Conservation (phyloP, 1,139 yeast species). For the Blastobotrys apis region DNA sequence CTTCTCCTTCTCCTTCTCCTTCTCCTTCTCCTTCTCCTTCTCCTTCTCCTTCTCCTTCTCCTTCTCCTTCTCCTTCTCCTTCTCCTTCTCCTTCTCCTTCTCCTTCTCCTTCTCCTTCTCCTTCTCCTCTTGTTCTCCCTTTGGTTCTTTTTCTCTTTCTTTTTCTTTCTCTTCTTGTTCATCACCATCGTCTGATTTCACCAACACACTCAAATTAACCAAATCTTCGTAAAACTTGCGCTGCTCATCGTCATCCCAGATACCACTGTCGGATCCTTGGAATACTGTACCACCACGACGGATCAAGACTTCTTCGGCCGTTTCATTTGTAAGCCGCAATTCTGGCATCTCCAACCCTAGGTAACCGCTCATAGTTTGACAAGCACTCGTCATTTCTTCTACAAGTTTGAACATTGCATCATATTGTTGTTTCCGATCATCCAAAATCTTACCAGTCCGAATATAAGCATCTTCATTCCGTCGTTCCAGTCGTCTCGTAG, state of each 20-base stretch:
- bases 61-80: conserved; percentile 3
- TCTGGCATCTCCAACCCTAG: conserved; percentile 38
- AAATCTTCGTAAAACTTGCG: conserved; percentile 55
- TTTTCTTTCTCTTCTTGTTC: conserved; percentile 20
- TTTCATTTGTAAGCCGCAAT: conserved; percentile 26
- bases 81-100: conserved; percentile 15
- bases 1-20: conserved; percentile 13
- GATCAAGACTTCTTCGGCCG: conserved; percentile 26
- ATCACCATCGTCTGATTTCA: conserved; percentile 25
- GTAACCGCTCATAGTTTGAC: conserved; percentile 46
- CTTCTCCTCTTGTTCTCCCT: conserved; percentile 12
- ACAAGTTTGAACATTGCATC: conserved; percentile 40
- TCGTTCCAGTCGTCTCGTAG: conserved; percentile 37
- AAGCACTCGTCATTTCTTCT: conserved; percentile 45
- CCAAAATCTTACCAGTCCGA: conserved; percentile 60
- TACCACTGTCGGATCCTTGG: conserved; percentile 32
- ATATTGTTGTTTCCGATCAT: conserved; percentile 46
- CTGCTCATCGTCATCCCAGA: conserved; percentile 69
- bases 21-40: conserved; percentile 3
- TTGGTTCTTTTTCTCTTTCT: conserved; percentile 17
- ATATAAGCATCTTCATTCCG: conserved; percentile 54
- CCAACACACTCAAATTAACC: conserved; percentile 34
- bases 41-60: conserved; percentile 11
- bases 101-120: conserved; percentile 17
- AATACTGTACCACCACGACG: conserved; percentile 24